Evolutionary conservation across 495 filamentous ascomycete genomes (phyloP).

Genomic region (Wilcoxina mikolae): DNA sequence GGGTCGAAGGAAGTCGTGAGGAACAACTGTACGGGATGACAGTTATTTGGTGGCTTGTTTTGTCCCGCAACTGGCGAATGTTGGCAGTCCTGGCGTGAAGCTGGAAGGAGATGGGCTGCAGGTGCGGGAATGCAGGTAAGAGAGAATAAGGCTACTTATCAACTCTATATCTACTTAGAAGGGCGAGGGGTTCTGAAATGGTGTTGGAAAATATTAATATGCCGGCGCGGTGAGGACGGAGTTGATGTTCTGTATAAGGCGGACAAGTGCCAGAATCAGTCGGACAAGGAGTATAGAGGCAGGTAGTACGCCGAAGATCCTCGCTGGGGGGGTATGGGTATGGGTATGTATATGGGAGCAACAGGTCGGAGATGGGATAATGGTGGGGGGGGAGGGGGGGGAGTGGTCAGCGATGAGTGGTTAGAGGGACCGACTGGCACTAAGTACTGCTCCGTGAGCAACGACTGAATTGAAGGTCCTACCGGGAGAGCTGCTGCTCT

Average conservation of each 20-base stretch:
- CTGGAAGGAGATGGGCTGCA: background rate
- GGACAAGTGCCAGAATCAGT: background rate
- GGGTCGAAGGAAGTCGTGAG: background rate
- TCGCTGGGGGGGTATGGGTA: constrained; percentile 1
- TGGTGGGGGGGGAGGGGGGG: background rate
- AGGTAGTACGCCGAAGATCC: constrained; percentile 1
- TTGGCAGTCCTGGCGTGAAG: background rate
- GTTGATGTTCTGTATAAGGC: background rate
- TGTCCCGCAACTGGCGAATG: background rate
- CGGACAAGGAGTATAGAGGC: background rate
- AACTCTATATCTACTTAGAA: too few relatives aligned
- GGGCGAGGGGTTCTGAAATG: too few relatives aligned
- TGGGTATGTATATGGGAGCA: background rate
- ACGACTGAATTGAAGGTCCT: background rate
- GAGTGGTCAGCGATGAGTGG: background rate
- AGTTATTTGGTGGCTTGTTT: background rate
- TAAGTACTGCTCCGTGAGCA: background rate
- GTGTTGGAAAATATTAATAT: too few relatives aligned
- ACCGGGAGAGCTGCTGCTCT: background rate
- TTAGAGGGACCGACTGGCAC: background rate
- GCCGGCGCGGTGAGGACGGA: background rate
- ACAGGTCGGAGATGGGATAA: background rate
- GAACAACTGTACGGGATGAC: background rate
- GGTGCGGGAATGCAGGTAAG: background rate
- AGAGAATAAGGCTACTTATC: background rate